phyloP scores from a whole-genome alignment of 2,329 filamentous ascomycete genomes.

The Bimuria novae-zelandiae region DNA sequence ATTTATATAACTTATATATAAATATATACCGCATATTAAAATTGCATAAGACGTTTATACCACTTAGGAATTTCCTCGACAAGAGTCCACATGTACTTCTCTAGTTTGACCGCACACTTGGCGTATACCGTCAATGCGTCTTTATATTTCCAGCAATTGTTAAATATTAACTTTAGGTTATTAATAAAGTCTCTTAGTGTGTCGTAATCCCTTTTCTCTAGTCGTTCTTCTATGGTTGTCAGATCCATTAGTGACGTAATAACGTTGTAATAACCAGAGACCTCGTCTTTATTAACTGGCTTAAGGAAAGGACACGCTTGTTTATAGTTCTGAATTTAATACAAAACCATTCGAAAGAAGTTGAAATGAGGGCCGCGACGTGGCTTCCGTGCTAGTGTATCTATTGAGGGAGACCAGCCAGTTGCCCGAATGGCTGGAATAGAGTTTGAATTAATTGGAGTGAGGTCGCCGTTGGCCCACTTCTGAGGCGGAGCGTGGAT shows the following conservation, averaged over 20 bases:
- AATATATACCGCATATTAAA: too few relatives aligned
- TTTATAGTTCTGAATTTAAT: slow-evolving; percentile 84
- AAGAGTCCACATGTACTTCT: slow-evolving; percentile 93
- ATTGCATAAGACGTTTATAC: too few relatives aligned
- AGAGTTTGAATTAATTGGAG: slow-evolving; percentile 76
- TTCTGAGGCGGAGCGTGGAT: slow-evolving; percentile 83
- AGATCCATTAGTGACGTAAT: slow-evolving; percentile 98
- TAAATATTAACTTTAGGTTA: slow-evolving; percentile 86
- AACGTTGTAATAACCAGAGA: slow-evolving; percentile 98
- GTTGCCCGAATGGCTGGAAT: slow-evolving; percentile 88
- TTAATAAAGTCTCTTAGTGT: slow-evolving; percentile 90
- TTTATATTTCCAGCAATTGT: slow-evolving; percentile 96
- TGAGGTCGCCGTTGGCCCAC: slow-evolving; percentile 71
- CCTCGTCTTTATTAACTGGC: slow-evolving; percentile 93
- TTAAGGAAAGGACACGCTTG: slow-evolving; percentile 93
- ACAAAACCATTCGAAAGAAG: slow-evolving; percentile 88
- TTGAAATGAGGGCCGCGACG: slow-evolving; percentile 97
- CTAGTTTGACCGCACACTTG: slow-evolving; percentile 91
- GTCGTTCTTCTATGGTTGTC: slow-evolving; percentile 91
- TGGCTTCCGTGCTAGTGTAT: slow-evolving; percentile 90
- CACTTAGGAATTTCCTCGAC: slow-evolving; percentile 92
- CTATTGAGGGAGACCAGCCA: slow-evolving; percentile 97
- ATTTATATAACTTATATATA: too few relatives aligned
- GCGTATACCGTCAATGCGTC: slow-evolving; percentile 93
- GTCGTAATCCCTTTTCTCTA: slow-evolving; percentile 89